Base-by-base conservation (phyloP, 306 rosid species). In the Prunus davidiana region DNA sequence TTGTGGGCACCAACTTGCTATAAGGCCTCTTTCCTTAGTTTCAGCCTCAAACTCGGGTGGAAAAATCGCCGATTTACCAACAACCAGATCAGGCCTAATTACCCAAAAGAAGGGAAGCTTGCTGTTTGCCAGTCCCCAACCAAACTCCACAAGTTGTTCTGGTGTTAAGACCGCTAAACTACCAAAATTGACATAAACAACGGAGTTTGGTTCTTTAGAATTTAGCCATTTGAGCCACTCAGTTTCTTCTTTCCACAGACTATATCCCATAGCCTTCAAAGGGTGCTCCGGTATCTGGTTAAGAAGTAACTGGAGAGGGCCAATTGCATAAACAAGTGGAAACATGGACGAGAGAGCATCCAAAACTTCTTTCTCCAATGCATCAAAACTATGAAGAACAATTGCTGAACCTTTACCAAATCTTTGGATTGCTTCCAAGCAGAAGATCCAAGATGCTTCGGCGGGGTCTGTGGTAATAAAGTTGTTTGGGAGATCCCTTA, bases 1-100 rank as follows among this genome's bases (percentile, higher is more conserved):
- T 66, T 76, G 79, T 11, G 66, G 65, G 55, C 79, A 66, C 79
- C 79, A 66, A 66, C 73, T 66, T n/a, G 79, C 20, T 28, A 76
- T 18, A 27, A 27, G 28, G 28, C 28, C 28, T 27, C 28, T 27
- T 27, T 27, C 28, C 28, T 27, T 27, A 2, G 28, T 27, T 27
- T 27, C 28, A 27, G 28, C 28, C 28, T 27, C 28, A 27, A 27
- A 27, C 28, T 27, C 28, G 3, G 28, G 28, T 27, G 28, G 28
- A 27, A 27, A 27, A 27, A 27, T 27, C 28, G 28, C 28, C 3
- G 28, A 27, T 27, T 55, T 56, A 22, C 73, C 47, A 16, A 19
- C 46, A 18, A 61, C 66, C 9, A 76, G 30, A 55, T 76, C 73
- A 6, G 66, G 66, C 55, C 79, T 66, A 55, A 76, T 66, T 13